Evolutionary conservation across 2,329 filamentous ascomycete genomes (phyloP).

Genomic region (Zalaria sp.): DNA sequence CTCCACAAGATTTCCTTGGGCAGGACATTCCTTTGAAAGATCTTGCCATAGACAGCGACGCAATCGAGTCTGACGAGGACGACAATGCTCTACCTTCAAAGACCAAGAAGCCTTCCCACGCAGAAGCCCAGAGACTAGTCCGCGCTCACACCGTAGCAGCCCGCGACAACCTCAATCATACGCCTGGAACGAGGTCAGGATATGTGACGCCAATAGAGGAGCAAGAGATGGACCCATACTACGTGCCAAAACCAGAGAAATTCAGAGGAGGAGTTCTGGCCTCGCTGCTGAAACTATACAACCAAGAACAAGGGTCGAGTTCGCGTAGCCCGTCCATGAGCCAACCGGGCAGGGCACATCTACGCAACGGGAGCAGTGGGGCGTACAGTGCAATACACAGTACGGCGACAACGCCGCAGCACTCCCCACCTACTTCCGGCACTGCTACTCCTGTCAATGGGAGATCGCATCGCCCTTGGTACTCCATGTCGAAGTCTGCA

Average conservation of each 20-base stretch:
- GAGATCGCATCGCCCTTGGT: conserved; percentile 20
- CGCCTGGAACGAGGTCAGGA: conserved; percentile 25
- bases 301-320: conserved; percentile 17
- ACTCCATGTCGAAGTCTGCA: conserved; percentile 14
- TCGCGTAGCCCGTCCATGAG: conserved; percentile 5
- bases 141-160: conserved; percentile 21
- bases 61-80: conserved; percentile 18
- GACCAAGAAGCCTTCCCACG: conserved; percentile 5
- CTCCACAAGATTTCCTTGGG: not conserved
- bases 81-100: conserved; percentile 6
- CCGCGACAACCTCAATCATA: conserved; percentile 9
- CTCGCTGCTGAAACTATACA: conserved; percentile 57
- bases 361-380: conserved; percentile 5
- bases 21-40: conserved; percentile 16
- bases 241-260: conserved; percentile 51
- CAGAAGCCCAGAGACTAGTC: conserved; percentile 32
- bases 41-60: conserved; percentile 5
- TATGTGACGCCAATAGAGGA: conserved; percentile 33
- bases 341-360: conserved; percentile 3
- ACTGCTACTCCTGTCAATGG: conserved; percentile 23
- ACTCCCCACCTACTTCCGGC: conserved; percentile 28
- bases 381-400: conserved; percentile 2
- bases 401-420: conserved; percentile 13
- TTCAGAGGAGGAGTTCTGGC: conserved; percentile 63
- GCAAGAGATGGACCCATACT: conserved; percentile 41